Base-by-base conservation (phyloP, 257 asterid species). In the Scutellaria minor region DNA sequence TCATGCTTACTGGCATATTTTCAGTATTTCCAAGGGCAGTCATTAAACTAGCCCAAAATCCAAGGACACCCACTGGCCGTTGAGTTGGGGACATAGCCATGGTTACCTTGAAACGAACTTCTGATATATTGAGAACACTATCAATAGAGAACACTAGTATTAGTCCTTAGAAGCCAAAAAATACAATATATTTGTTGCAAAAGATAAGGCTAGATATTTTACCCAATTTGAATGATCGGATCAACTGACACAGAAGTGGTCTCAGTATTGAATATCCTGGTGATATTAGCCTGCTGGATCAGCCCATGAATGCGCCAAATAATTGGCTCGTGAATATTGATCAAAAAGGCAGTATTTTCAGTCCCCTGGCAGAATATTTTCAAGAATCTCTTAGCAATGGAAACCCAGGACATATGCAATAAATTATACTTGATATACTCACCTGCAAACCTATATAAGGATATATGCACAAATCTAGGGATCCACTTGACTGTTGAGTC, bases 1-100 rank as follows among this genome's bases (percentile, higher is more conserved):
- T 14, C 58, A 70, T 73, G 83, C 95, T 92, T 82, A 92, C 99
- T 65, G 97, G 91, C 99, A 95, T 95, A 78, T 92, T 92, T 87
- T 95, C 99, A 44, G 96, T 91, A 82, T 95, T 95, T 77, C 99
- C 99, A 57, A 95, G 95, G 22, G 99, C 99, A 64, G 99, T 95
- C 99, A 95, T 95, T 83, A 95, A 87, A 84, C 98, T 92, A 66
- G 99, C 90, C 99, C 99, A 95, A 81, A 95, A 95, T 59, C 99
- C 99, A 79, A 95, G 99, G 84, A 95, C 99, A 75, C 99, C 99
- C 9, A 90, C 98, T 66, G 99, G 99, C 53, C 99, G 90, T 80
- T 95, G 99, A 81, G 96, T 88, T 64, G 99, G 99, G 68, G 99
- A 95, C 99, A 95, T 95, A 70, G 86, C 93, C 96, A 95, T 92